Evolutionary conservation across 805 yeast species (phyloP), one percentile per base, ranked within the genome.

Genomic region (Metschnikowia continentalis): DNA sequence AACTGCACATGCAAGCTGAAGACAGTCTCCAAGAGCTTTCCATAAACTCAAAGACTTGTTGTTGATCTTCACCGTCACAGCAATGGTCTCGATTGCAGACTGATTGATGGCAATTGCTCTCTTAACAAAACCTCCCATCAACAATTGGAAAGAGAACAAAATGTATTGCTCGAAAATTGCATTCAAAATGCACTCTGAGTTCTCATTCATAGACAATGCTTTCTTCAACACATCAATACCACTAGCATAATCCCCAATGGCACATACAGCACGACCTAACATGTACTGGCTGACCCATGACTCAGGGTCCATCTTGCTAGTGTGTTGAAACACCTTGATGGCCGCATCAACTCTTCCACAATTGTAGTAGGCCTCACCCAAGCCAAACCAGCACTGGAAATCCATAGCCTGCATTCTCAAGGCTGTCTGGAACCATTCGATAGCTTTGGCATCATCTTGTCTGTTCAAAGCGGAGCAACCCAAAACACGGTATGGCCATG

Each of bases 351-450:
- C 72, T 54, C 96, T 77, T 2, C 99, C 99, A 65, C 94, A 82
- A 23, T 83, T 80, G 49, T 79, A 74, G 65, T 94, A 94, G 0
- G 97, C 92, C 65, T 94, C 98, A n/a, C 99, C 99, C n/a, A 94
- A 72, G 0, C 97, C 97, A 30, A 87, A 74, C 97, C 98, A 92
- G 2, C 96, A 85, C 56, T 88, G 85, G 1, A 80, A 64, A 66
- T 94, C 97, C 48, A 62, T 55, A 0, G 86, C 72, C 40, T 83
- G 72, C 55, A 86, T 71, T 54, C 97, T 77, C 45, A 94, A 72
- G 1, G 97, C 90, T 26, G 83, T 79, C 67, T 94, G 99, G 63
- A 89, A 90, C 80, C 88, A 83, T 66, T 88, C 92, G 43, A 92
- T 86, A 0, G 99, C 96, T 49, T 82, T 83, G 1, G 81, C 82